Base-by-base conservation (phyloP, 2,329 filamentous ascomycete species). In the Colletotrichum sp. region DNA sequence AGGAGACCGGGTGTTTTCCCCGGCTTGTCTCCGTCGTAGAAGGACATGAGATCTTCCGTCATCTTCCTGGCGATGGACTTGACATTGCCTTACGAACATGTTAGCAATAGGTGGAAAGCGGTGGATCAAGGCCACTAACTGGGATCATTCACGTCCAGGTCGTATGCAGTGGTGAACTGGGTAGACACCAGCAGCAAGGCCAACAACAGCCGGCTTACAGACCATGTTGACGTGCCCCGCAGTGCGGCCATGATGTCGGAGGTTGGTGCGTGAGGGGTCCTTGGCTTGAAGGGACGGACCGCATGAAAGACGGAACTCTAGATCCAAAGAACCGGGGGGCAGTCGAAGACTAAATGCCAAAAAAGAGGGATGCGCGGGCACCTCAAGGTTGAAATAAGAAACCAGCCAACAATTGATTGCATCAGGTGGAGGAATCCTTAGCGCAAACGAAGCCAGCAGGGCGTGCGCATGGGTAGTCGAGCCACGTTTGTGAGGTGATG, bases 1-100 rank as follows among this genome's bases (percentile, higher is more conserved):
- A 91, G 83, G 59, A 91, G 85, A 27, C 90, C 90, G 9, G 90
- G 90, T 6, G 83, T 88, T 22, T 86, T 83, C 49, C 89, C 90
- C 0, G 88, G 88, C 74, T 90, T 80, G 78, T 91, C 79, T 61
- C 90, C 90, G 29, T 80, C 82, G 78, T 89, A 88, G 77, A 86
- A 87, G 15, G 83, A 84, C 83, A 89, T 85, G 6, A 76, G 73
- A n/a, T 76, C 76, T 39, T 80, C 83, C 3, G 89, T 86, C 82
- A 92, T 88, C 62, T 86, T 83, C 76, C 87, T 89, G 16, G 90
- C 86, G 13, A 89, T 85, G 49, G 83, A 80, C 75, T 85, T 88
- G 76, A 92, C 82, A 3, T 89, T 91, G 59, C 87, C 90, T 92
- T 77, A 30, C 72, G 67, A 25, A 5, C 22, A 19, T 69, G 44